Percentiles rank a stretch among this genome's conserved stretches.
phyloP scores from a whole-genome alignment of 345 rosid species.

The rapeseed (Brassica napus) region Da-Ae NC_063446.1:4964501-4965000 shows the following conservation, averaged over 20 bases:
- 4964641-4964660: slow-evolving; percentile 71
- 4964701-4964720: slow-evolving; percentile 86
- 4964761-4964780: slow-evolving; percentile 48
- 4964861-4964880: slow-evolving; percentile 50
- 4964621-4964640: slow-evolving; percentile 49
- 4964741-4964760: slow-evolving; percentile 66
- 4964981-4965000: slow-evolving; percentile 78
- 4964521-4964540: slow-evolving; percentile 76
- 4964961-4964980: slow-evolving; percentile 78
- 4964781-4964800: slow-evolving; percentile 49
- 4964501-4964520: slow-evolving; percentile 82
- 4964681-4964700: slow-evolving; percentile 82
- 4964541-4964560: slow-evolving; percentile 76
- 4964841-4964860: slow-evolving; percentile 65
- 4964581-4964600: slow-evolving; percentile 49
- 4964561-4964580: slow-evolving; percentile 62
- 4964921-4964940: neutral
- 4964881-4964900: slow-evolving; percentile 3
- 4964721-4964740: slow-evolving; percentile 71
- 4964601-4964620: slow-evolving; percentile 55
- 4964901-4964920: neutral
- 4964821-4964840: slow-evolving; percentile 73
- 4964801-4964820: slow-evolving; percentile 79
- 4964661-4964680: slow-evolving; percentile 71
- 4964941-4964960: slow-evolving; percentile 30